Evolutionary conservation across 345 rosid genomes (phyloP).

Genomic region (Populus deltoides): DNA sequence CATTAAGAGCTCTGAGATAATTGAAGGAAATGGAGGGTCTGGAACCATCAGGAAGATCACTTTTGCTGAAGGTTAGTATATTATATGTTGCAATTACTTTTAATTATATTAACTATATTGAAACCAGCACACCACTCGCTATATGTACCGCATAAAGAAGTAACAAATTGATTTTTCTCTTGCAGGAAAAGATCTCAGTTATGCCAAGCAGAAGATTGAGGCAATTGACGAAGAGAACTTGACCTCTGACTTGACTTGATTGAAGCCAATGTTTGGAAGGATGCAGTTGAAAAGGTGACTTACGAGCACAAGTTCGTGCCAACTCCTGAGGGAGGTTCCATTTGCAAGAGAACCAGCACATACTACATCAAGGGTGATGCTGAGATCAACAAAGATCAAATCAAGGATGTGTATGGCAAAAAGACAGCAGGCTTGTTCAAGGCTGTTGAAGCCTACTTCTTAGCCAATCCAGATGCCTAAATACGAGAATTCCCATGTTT

Average conservation of each 20-base stretch:
- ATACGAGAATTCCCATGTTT: too few species aligned
- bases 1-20: neutral
- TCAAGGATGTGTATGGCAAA: neutral
- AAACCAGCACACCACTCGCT: too few species aligned
- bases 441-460: neutral
- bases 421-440: neutral
- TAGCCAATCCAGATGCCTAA: neutral
- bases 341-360: neutral
- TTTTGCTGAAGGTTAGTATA: neutral
- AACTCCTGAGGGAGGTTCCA: constrained; percentile 1
- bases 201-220: too few species aligned
- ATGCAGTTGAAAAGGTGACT: neutral
- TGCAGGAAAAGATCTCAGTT: neutral
- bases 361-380: neutral
- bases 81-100: too few species aligned
- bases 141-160: too few species aligned
- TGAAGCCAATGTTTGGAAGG: neutral
- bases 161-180: rapidly evolving
- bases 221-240: too few species aligned
- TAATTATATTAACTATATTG: too few species aligned
- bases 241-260: too few species aligned
- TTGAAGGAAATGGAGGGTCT: neutral
- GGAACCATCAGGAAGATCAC: constrained; percentile 7
- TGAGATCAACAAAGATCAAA: neutral
- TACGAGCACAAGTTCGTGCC: neutral